A percentile compares a stretch with the other conserved stretches of the same genome.
phyloP scores from a whole-genome alignment of 2,329 filamentous ascomycete species.

The Claviceps capensis region DNA sequence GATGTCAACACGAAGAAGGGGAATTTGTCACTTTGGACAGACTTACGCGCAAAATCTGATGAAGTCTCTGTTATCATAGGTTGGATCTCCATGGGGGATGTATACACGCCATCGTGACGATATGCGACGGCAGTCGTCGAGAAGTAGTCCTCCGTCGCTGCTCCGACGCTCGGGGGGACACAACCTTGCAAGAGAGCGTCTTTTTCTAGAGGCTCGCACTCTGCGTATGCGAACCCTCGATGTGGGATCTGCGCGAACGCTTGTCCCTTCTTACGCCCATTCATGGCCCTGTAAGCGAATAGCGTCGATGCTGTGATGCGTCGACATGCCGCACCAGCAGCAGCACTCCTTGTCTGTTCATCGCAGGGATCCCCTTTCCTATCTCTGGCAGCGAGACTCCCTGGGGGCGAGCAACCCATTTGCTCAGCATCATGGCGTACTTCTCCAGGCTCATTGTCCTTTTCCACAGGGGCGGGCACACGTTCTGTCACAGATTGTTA shows the following conservation, averaged over 20 bases:
- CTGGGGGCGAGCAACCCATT: not conserved
- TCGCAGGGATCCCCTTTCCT: not conserved
- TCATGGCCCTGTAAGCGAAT: conserved; percentile 21
- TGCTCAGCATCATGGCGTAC: not conserved
- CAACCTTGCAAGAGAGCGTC: not conserved
- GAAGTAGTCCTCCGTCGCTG: not conserved
- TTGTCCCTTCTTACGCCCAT: not conserved
- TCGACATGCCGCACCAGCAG: conserved; percentile 7
- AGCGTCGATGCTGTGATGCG: conserved; percentile 14
- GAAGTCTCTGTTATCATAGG: too few species aligned
- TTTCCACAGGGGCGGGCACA: not conserved
- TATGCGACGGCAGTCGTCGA: not conserved
- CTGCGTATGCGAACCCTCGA: not conserved
- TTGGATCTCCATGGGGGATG: not conserved
- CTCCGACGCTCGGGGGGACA: not conserved
- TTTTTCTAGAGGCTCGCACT: not conserved
- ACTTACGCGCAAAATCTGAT: not conserved
- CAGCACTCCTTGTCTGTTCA: not conserved
- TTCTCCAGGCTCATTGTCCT: not conserved
- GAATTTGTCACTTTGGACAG: not conserved
- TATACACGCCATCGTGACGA: not conserved
- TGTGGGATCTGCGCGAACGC: too few species aligned
- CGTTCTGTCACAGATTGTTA: not conserved
- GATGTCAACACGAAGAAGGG: not conserved
- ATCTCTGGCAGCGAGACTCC: not conserved